Base-by-base conservation (phyloP, 2,329 filamentous ascomycete species). In the Basipetospora chlamydospora region DNA sequence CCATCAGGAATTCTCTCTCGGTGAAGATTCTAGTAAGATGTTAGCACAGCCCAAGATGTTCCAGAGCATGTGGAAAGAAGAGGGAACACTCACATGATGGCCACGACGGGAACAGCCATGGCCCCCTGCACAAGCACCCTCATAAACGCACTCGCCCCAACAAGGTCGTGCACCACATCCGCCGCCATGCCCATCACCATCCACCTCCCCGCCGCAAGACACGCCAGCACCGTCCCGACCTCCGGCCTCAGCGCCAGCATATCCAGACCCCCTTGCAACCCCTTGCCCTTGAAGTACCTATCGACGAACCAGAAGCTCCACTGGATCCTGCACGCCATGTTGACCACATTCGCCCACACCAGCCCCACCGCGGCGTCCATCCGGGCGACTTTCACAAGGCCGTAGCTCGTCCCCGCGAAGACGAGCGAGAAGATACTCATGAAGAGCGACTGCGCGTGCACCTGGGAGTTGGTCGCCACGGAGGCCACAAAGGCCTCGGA, bases 401-500 rank as follows among this genome's bases (percentile, higher is more conserved):
- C 43, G 48, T 77, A 92, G 1, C 86, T 84, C 1, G 80, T 75
- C 1, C 63, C 59, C 1, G 74, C 82, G 54, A 95, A 96, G 2
- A 72, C 70, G 6, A 69, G 60, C 3, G 85, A 93, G 53, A 93
- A 95, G 2, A 60, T 66, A 4, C 72, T 70, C 88, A 98, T 96
- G 76, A 78, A 90, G 4, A 74, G 53, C 1, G 81, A 84, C 54
- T 98, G 90, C 4, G 53, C 57, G 43, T 84, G 75, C 3, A 98
- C 71, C 45, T 96, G 70, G 4, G 66, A 57, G 43, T 84, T 70
- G 0, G 72, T 78, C 1, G 88, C 87, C 1, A 92, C 83, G 2
- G 84, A 85, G 1, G 87, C 79, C 12, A 96, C 87, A 48, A 98
- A 96, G 0, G 86, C 84, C 58, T 98, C 90, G 2, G 80, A 75